Conservation (phyloP, 495 filamentous ascomycete species). For the Aspergillus diversus region DNA sequence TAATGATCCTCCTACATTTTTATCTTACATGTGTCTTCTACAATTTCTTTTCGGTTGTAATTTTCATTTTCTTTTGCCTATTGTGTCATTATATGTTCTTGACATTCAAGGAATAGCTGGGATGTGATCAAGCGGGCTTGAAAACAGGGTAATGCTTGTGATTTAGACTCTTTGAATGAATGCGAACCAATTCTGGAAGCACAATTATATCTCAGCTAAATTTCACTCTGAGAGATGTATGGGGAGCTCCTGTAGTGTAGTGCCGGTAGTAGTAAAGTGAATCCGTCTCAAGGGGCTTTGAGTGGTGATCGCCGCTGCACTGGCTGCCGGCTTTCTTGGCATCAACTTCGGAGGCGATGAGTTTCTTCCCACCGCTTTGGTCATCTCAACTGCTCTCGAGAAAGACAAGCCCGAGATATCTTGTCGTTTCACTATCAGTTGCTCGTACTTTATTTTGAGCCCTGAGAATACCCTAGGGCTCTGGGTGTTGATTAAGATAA, state of each 20-base stretch:
- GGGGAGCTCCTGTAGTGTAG: not conserved
- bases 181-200: constrained; percentile 21
- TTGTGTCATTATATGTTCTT: constrained; percentile 20
- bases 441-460: not conserved
- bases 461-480: not conserved
- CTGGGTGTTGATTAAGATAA: not conserved
- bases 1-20: constrained; percentile 16
- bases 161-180: constrained; percentile 28
- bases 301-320: constrained; percentile 4
- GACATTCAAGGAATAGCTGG: constrained; percentile 22
- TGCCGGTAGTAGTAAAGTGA: too few relatives aligned
- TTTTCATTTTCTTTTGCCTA: constrained; percentile 19
- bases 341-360: constrained; percentile 12
- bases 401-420: not conserved
- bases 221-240: not conserved
- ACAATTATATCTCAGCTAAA: not conserved
- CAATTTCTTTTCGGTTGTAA: constrained; percentile 26
- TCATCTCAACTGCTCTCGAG: not conserved
- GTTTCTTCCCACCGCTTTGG: constrained; percentile 7
- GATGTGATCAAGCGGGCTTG: constrained; percentile 36
- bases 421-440: not conserved
- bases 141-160: constrained; percentile 31
- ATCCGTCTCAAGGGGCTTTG: not conserved
- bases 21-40: constrained; percentile 20
- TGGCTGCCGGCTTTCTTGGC: constrained; percentile 24